Evolutionary conservation across 306 rosid genomes (phyloP), one percentile per base, ranked within the genome.

Genomic region (Medicago arabica): DNA sequence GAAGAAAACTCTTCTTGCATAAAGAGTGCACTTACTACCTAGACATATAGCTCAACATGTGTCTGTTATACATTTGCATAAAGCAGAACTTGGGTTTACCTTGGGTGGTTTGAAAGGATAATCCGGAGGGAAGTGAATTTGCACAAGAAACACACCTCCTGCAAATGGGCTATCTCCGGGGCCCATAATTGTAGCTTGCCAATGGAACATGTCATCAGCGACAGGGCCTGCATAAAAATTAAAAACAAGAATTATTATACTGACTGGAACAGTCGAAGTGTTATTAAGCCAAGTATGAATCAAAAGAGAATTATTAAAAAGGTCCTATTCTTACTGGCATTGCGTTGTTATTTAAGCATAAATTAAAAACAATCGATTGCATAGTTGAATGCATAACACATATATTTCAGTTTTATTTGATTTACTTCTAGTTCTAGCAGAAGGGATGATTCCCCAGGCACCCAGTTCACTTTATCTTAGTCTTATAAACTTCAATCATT

Each of bases 51-150:
- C 6, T 41, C 66, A n/a, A 69, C 51, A 60, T 19, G 36, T 28
- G 51, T 17, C n/a, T 16, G 47, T 43, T 41, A 69, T 4, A 59
- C 11, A 9, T 60, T 38, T 7, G 12, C 61, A 71, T 39, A 59
- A 36, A 69, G 41, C 2, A 40, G 15, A 47, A 4, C 7, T 38
- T 49, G 44, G 40, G 28, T 62, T 69, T 71, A 86, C 87, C 87
- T 86, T 86, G 14, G 90, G 90, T 46, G 87, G 90, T 51, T 83
- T 86, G 75, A 86, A 86, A 47, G 90, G 90, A 72, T 86, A 86
- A 64, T 86, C 90, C 21, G 88, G 88, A 50, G 88, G 85, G 76
- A 85, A 85, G 59, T 82, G 84, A 67, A 86, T 86, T 34, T 51
- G 40, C 69, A 86, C 86, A 41, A 75, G 71, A 67, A 86, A 83